phyloP scores from a whole-genome alignment of 768 basidiomycete species.

The Coprinopsis sp. region DNA sequence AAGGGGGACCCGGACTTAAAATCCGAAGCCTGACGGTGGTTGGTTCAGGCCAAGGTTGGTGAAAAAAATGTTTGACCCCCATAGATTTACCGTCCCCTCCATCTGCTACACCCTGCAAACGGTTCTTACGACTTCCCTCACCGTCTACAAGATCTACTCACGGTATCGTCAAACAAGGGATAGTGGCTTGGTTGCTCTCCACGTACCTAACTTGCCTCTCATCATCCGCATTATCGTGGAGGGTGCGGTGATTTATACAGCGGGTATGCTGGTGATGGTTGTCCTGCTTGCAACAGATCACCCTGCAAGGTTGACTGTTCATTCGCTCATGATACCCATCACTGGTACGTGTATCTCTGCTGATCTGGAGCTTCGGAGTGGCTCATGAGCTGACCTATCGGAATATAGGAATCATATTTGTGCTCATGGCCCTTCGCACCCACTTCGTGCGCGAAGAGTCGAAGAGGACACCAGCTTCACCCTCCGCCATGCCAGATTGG shows the following conservation, averaged over 20 bases:
- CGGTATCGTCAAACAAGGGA: constrained; percentile 19
- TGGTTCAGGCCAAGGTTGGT: no score
- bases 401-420: constrained; percentile 25
- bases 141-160: constrained; percentile 22
- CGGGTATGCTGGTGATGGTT: constrained; percentile 23
- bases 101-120: constrained; percentile 23
- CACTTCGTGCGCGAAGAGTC: constrained; percentile 15
- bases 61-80: no score
- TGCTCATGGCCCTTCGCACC: constrained; percentile 26
- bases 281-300: constrained; percentile 21
- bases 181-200: constrained; percentile 14
- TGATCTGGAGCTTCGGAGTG: no score
- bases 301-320: constrained; percentile 22
- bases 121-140: constrained; percentile 23
- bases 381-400: neutral
- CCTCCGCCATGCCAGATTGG: constrained; percentile 3
- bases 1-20: no score
- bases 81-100: no score
- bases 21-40: no score
- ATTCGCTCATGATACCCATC: constrained; percentile 23
- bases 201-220: constrained; percentile 12
- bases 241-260: constrained; percentile 29
- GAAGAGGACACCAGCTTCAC: neutral
- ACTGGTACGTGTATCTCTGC: constrained; percentile 23
- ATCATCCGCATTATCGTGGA: constrained; percentile 27